Percentiles rank a stretch among this genome's conserved stretches.
Evolutionary conservation across 345 rosid species (phyloP).

Genomic region (Diplotaxis tenuifolia): DNA sequence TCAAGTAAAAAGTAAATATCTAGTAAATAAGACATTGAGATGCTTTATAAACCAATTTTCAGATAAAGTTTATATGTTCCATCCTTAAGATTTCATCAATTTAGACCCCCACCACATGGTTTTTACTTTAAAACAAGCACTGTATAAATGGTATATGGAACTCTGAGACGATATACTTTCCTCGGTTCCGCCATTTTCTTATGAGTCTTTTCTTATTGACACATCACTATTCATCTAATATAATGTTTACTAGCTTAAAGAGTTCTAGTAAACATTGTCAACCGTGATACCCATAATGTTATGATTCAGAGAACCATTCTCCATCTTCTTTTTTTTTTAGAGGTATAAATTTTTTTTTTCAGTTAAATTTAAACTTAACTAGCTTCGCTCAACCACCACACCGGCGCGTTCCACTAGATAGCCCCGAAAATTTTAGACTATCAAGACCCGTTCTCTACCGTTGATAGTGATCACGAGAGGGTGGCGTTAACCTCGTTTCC

Average conservation of each 20-base stretch:
- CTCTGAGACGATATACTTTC: background rate
- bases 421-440: no score
- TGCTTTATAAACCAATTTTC: background rate
- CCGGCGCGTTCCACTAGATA: no score
- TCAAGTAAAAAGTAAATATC: background rate
- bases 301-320: background rate
- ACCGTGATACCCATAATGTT: background rate
- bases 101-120: background rate
- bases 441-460: no score
- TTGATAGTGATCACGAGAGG: no score
- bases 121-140: background rate
- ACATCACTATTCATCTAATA: background rate
- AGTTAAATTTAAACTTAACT: no score
- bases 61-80: background rate
- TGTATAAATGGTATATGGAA: background rate
- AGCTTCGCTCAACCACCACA: no score
- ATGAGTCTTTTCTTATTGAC: no score
- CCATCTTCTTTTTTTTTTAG: no score
- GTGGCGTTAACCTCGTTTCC: no score
- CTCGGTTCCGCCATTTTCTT: background rate
- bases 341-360: no score
- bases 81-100: background rate
- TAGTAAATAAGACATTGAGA: background rate
- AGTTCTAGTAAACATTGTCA: background rate
- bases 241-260: background rate